Evolutionary conservation across 495 filamentous ascomycete genomes (phyloP).

Genomic region (Xanthoparmelia taractica): DNA sequence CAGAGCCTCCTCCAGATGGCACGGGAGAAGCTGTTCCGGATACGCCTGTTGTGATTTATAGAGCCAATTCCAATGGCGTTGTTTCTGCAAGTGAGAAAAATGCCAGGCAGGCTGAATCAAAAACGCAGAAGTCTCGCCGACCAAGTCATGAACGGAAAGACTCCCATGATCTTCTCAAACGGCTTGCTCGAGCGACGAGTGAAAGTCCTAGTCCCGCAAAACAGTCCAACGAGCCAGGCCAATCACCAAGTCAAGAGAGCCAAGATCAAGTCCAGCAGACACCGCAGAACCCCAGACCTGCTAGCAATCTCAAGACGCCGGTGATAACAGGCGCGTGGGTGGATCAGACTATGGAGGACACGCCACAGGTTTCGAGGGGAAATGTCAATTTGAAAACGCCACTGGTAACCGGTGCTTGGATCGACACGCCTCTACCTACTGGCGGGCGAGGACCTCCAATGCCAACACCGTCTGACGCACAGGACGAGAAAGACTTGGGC

Average conservation of each 20-base stretch:
- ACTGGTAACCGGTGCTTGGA: constrained; percentile 44
- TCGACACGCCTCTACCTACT: constrained; percentile 46
- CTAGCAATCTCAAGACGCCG: constrained; percentile 33
- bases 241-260: constrained; percentile 6
- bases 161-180: constrained; percentile 58
- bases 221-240: constrained; percentile 4
- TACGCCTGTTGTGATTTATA: constrained; percentile 49
- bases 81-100: constrained; percentile 11
- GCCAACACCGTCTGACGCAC: constrained; percentile 16
- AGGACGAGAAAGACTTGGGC: constrained; percentile 18
- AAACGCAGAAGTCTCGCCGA: constrained; percentile 29
- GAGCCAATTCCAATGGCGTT: constrained; percentile 22
- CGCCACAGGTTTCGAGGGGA: constrained; percentile 14
- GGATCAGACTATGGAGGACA: constrained; percentile 31
- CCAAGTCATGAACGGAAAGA: constrained; percentile 43
- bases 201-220: constrained; percentile 24
- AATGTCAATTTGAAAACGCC: constrained; percentile 37
- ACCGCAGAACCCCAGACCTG: constrained; percentile 10
- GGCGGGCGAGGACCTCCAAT: constrained; percentile 21
- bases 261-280: constrained; percentile 10
- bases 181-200: constrained; percentile 55
- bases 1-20: constrained; percentile 32
- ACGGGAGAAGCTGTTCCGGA: constrained; percentile 40
- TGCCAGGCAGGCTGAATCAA: constrained; percentile 17
- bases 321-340: constrained; percentile 42